Evolutionary conservation across 495 filamentous ascomycete genomes (phyloP).

Genomic region (Penicillium canescens): DNA sequence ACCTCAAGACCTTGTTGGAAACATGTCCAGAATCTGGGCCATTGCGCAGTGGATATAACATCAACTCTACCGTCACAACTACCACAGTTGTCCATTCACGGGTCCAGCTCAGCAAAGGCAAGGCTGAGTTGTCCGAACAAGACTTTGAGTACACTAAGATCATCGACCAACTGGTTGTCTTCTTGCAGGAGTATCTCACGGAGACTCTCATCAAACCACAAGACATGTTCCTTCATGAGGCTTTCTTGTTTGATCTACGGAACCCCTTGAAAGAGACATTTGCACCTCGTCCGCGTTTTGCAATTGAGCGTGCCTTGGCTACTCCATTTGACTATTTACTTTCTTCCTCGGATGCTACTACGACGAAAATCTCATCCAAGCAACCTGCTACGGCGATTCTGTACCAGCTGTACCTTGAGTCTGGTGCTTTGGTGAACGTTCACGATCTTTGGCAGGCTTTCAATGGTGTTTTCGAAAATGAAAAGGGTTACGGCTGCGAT

Average conservation of each 20-base stretch:
- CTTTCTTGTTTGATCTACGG: slow-evolving; percentile 80
- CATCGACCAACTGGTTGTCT: slow-evolving; percentile 61
- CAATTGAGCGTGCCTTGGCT: slow-evolving; percentile 77
- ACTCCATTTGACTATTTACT: slow-evolving; percentile 84
- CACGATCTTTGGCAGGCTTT: slow-evolving; percentile 91
- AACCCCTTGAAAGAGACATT: slow-evolving; percentile 81
- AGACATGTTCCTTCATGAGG: slow-evolving; percentile 71
- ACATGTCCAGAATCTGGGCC: slow-evolving; percentile 42
- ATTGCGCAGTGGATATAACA: slow-evolving; percentile 74
- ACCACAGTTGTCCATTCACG: slow-evolving; percentile 87
- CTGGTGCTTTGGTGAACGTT: slow-evolving; percentile 83
- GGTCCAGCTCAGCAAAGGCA: slow-evolving; percentile 81
- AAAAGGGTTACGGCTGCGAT: slow-evolving; percentile 51
- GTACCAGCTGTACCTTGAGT: slow-evolving; percentile 90
- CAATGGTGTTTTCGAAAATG: slow-evolving; percentile 68
- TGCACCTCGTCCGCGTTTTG: slow-evolving; percentile 72
- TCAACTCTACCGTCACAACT: slow-evolving; percentile 68
- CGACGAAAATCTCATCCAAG: slow-evolving; percentile 51
- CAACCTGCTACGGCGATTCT: slow-evolving; percentile 79
- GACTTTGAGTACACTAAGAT: slow-evolving; percentile 76
- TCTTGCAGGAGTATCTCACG: slow-evolving; percentile 56
- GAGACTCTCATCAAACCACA: slow-evolving; percentile 56
- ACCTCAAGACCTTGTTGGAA: slow-evolving; percentile 36
- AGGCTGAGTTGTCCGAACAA: slow-evolving; percentile 68
- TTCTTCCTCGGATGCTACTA: slow-evolving; percentile 49